Percentiles rank a stretch among this genome's conserved stretches.
Conservation (phyloP, 176 grass and related monocot species). For the Paspalum notatum region DNA sequence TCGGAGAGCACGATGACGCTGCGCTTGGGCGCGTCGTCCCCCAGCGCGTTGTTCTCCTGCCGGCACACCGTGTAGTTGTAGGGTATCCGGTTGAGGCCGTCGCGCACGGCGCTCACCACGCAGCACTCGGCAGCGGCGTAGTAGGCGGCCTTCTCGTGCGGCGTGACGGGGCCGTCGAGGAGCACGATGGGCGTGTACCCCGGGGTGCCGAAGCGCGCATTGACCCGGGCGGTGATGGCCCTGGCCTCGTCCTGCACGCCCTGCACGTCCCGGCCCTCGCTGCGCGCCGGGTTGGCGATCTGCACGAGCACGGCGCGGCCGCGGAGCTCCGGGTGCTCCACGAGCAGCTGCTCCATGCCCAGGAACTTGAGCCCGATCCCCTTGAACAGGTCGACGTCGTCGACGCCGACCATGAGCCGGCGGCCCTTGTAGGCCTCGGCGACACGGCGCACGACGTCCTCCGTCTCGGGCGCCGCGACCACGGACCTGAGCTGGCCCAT, state of each 20-base stretch:
- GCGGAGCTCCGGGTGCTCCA: slow-evolving; percentile 63
- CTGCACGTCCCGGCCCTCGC: slow-evolving; percentile 87
- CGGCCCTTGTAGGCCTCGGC: slow-evolving; percentile 58
- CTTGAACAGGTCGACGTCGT: slow-evolving; percentile 95
- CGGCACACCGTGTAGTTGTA: slow-evolving; percentile 95
- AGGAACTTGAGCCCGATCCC: slow-evolving; percentile 96
- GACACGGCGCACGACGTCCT: slow-evolving; percentile 44
- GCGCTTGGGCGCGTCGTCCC: slow-evolving; percentile 56
- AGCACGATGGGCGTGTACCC: slow-evolving; percentile 79
- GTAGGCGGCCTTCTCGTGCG: slow-evolving; percentile 79
- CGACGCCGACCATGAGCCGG: slow-evolving; percentile 79
- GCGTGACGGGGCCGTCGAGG: slow-evolving; percentile 54
- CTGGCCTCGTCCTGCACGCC: slow-evolving; percentile 74
- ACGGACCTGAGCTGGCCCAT: slow-evolving; percentile 82
- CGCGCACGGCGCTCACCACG: slow-evolving; percentile 81
- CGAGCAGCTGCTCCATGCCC: slow-evolving; percentile 82
- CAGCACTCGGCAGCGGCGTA: slow-evolving; percentile 84
- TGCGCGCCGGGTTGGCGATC: slow-evolving; percentile 84
- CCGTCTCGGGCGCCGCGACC: slow-evolving; percentile 68
- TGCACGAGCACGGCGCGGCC: slow-evolving; percentile 77
- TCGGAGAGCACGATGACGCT: slow-evolving; percentile 88
- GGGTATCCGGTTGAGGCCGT: slow-evolving; percentile 88
- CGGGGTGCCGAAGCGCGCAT: slow-evolving; percentile 62
- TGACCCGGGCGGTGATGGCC: slow-evolving; percentile 74
- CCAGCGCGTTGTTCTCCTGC: slow-evolving; percentile 60